Percentiles rank a stretch among this genome's conserved stretches.
Evolutionary conservation across 306 rosid species (phyloP).

Genomic region (Rosa lucieae): DNA sequence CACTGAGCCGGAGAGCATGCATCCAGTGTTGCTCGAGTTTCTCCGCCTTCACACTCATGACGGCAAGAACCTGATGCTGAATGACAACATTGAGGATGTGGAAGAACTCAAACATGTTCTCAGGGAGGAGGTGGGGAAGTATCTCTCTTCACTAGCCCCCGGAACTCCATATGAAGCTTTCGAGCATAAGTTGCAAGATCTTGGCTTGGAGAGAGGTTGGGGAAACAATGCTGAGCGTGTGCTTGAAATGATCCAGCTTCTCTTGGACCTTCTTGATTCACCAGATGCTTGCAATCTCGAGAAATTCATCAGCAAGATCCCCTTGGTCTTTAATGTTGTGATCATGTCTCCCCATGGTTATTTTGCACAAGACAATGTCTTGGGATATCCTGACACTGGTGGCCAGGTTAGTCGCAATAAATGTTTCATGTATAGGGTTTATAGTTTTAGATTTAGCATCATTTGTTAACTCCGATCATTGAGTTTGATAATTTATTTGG

Average conservation of each 20-base stretch:
- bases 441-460: not conserved
- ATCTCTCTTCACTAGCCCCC: constrained; percentile 46
- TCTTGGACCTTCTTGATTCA: constrained; percentile 96
- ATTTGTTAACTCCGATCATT: not conserved
- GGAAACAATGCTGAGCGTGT: constrained; percentile 86
- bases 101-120: constrained; percentile 69
- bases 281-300: constrained; percentile 95
- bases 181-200: constrained; percentile 74
- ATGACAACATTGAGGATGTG: constrained; percentile 73
- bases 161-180: constrained; percentile 63
- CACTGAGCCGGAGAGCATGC: constrained; percentile 95
- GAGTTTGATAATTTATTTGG: not conserved
- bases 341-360: constrained; percentile 98
- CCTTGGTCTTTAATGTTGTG: constrained; percentile 96
- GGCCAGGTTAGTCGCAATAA: constrained; percentile 64
- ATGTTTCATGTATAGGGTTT: not conserved
- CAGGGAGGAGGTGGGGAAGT: constrained; percentile 73
- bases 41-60: constrained; percentile 83
- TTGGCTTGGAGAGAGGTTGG: constrained; percentile 98
- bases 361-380: constrained; percentile 90
- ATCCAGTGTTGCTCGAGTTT: constrained; percentile 69
- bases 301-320: constrained; percentile 83
- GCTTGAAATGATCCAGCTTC: constrained; percentile 75
- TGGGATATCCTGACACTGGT: constrained; percentile 98
- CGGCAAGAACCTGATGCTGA: constrained; percentile 90